phyloP scores from a whole-genome alignment of 441 rosid genomes.

The Jatropha multifida region DNA sequence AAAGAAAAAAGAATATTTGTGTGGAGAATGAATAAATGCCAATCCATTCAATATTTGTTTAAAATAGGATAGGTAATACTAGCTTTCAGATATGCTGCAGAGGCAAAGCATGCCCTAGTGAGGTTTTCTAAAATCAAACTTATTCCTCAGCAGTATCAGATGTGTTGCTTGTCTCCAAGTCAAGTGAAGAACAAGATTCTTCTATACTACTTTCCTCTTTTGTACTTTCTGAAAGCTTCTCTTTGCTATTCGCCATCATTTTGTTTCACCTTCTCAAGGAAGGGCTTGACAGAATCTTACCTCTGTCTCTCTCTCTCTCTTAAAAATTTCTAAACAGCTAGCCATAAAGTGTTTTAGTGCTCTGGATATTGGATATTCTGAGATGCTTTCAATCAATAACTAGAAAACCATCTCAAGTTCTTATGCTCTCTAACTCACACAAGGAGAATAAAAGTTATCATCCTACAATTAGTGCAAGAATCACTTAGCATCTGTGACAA shows the following conservation, averaged over 20 bases:
- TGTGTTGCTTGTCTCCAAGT: slow-evolving; percentile 24
- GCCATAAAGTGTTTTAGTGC: not conserved
- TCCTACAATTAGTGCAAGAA: not conserved
- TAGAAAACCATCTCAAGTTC: not conserved
- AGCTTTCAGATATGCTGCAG: slow-evolving; percentile 2
- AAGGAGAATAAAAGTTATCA: not conserved
- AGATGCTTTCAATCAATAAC: not conserved
- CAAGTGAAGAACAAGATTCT: slow-evolving; percentile 36
- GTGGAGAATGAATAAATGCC: not conserved
- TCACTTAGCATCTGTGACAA: not conserved
- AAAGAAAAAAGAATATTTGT: not conserved
- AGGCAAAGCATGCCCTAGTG: not conserved
- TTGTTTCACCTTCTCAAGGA: slow-evolving; percentile 24
- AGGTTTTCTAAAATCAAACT: slow-evolving; percentile 3
- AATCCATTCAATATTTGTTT: not conserved
- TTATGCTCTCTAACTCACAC: not conserved
- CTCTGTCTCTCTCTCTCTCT: not conserved
- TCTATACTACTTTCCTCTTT: slow-evolving; percentile 21
- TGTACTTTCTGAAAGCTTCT: slow-evolving; percentile 16
- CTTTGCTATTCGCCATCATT: slow-evolving; percentile 18
- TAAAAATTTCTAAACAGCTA: not conserved
- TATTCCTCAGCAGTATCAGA: slow-evolving; percentile 1
- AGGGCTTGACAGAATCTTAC: slow-evolving; percentile 13
- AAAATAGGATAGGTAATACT: not conserved
- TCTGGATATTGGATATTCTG: slow-evolving; percentile 9